Evolutionary conservation across 2,329 filamentous ascomycete species (phyloP), one percentile per base, ranked within the genome.

Genomic region (Monilinia fructigena): DNA sequence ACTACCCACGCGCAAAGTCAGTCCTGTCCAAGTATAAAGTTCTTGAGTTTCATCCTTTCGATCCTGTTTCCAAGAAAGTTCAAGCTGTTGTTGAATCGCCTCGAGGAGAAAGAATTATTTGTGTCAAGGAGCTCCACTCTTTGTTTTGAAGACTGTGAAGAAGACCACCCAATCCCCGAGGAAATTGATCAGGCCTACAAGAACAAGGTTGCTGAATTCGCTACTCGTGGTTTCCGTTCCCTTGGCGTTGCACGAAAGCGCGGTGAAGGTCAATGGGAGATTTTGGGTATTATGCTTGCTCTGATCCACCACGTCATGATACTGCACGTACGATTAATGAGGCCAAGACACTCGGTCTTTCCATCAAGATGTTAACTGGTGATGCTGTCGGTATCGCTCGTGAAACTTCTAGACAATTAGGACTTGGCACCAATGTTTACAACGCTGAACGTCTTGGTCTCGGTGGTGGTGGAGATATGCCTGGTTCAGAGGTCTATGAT

Each of bases 341-440:
- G 80, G 92, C 92, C 76, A 94, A 95, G 84, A 85, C 83, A 70
- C 87, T 96, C 67, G 92, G 92, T 83, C 84, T 96, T 69, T 93
- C 90, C 73, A 93, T 96, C 81, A 96, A 96, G 85, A 96, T 96
- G 92, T 86, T 96, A 81, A 96, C 93, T 80, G 92, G 92, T 85
- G 92, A 96, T 77, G 92, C 93, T 72, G 92, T 96, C 77, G 93
- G 92, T 79, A 96, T 96, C 78, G 92, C 92, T 74, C 89, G 91
- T 82, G 92, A 96, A 80, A 96, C 92, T 73, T 95, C 92, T 65
- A 91, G 92, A 75, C 91, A 95, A 80, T 89, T 96, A 72, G 92
- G 92, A 82, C 89, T 96, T 68, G 92, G 92, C 75, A 95, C 92
- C 76, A 96, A 96, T 79, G 88, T 96, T 75, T 96, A 96, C 84